Evolutionary conservation across 1,284 basidiomycete genomes (phyloP).

Genomic region (Coniophora puteana): DNA sequence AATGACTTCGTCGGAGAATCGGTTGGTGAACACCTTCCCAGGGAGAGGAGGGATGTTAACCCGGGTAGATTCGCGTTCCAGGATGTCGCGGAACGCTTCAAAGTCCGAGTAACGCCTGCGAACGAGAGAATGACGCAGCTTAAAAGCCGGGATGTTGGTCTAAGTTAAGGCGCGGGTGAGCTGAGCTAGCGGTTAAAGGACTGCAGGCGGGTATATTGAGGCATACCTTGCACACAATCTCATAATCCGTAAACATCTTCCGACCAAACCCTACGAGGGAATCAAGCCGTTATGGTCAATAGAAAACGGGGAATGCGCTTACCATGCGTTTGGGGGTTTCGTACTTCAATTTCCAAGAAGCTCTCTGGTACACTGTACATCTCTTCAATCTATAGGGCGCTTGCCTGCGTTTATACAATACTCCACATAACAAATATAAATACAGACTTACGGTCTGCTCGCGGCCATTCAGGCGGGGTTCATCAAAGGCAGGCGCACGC

Average conservation of each 20-base stretch:
- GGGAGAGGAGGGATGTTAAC: constrained; percentile 98
- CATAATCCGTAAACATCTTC: constrained; percentile 99
- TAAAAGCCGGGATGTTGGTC: constrained; percentile 99
- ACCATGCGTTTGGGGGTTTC: constrained; percentile 97
- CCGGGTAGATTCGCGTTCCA: constrained; percentile 94
- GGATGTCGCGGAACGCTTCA: constrained; percentile 97
- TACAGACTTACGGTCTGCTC: constrained; percentile 74
- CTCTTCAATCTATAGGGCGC: constrained; percentile 79
- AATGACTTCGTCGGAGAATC: constrained; percentile 98
- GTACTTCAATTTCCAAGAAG: constrained; percentile 97
- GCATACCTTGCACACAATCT: constrained; percentile 94
- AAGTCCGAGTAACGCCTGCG: constrained; percentile 97
- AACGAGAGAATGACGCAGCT: constrained; percentile 91
- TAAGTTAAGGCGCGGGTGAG: constrained; percentile 28
- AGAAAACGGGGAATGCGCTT: constrained; percentile 22
- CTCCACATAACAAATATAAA: constrained; percentile 14
- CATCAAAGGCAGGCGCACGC: constrained; percentile 69
- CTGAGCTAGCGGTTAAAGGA: neutral
- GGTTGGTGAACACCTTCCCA: constrained; percentile 94
- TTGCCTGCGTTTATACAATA: constrained; percentile 31
- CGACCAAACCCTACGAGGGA: constrained; percentile 85
- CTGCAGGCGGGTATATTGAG: constrained; percentile 9
- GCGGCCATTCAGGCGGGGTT: constrained; percentile 61
- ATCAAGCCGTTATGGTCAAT: constrained; percentile 10
- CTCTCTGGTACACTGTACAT: constrained; percentile 98